Conservation (phyloP, 352 stramenopile genomes). For the Phytophthora sp. region DNA sequence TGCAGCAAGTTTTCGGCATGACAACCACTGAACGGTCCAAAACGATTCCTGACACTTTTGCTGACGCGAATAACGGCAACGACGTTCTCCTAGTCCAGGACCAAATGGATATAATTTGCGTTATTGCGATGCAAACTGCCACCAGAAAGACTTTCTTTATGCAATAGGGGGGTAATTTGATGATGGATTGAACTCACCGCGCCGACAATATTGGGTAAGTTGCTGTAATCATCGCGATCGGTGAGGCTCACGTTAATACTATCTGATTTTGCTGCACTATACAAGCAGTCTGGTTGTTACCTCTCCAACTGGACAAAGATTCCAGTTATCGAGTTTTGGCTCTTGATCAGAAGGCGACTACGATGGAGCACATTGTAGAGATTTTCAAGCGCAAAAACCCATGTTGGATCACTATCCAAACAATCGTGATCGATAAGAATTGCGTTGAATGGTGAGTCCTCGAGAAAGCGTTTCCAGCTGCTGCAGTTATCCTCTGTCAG, state of each 20-base stretch:
- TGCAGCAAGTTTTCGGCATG: background rate
- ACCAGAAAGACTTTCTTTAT: background rate
- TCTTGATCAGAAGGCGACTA: conserved; percentile 13
- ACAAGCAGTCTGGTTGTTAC: conserved; percentile 14
- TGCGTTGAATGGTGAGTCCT: conserved; percentile 2
- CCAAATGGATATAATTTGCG: conserved; percentile 10
- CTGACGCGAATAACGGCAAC: background rate
- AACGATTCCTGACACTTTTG: conserved; percentile 1
- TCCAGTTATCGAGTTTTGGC: conserved; percentile 26
- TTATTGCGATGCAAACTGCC: conserved; percentile 1
- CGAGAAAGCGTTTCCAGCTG: conserved; percentile 1
- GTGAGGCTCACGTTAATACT: background rate
- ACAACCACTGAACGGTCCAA: background rate
- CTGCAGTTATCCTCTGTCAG: conserved; percentile 3
- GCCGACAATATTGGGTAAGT: background rate
- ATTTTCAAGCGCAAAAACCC: conserved; percentile 33
- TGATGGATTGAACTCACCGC: background rate
- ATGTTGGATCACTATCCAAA: background rate
- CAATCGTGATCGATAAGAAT: conserved; percentile 11
- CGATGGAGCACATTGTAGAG: conserved; percentile 13
- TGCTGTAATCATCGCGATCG: background rate
- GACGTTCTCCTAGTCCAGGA: background rate
- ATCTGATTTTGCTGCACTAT: background rate
- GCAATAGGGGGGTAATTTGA: background rate
- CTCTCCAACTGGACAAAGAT: conserved; percentile 17